Base-by-base conservation (phyloP, 2,329 filamentous ascomycete species). In the Claviceps digitariae region DNA sequence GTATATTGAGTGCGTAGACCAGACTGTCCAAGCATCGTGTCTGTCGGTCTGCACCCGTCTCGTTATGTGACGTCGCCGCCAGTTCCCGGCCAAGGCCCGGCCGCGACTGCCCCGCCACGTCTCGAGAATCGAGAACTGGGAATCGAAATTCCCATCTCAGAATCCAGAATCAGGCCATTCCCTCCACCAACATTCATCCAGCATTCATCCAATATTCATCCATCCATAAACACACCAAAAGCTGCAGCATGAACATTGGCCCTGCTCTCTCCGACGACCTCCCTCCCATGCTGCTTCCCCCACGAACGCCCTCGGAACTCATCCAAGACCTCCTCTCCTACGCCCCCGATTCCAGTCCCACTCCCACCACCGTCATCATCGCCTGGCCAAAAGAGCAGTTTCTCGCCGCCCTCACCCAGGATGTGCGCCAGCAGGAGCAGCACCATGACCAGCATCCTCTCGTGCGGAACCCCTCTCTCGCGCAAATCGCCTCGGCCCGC, bases 341-440 rank as follows among this genome's bases (percentile, higher is more conserved):
- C 27, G 15, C 67, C 74, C 41, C 75, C 82, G 55, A 59, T 66
- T 3, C 66, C 78, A 52, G 79, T 79, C 12, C 3, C n/a, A n/a
- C n/a, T 3, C 34, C 34, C 2, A 84, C 82, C 1, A 85, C 81
- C 0, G 67, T 95, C 47, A 67, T 95, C 55, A 70, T 95, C 57
- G 90, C 88, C 66, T 81, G 77, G 17, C 73, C 80, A 0, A 80
- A 78, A 54, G 69, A 77, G 0, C 73, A 75, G 2, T 95, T 95
- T 61, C 66, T 90, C 12, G 64, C 74, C 2, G 72, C 81, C 21
- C 71, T 91, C 21, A 61, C 72, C 40, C 62, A 72, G 13, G 74
- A 82, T 29, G 63, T 81, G 48, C 41, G 57, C 6, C 52, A 63
- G 1, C 64, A 13, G n/a, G 29, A 23, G 52, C 29, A 15, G 48